phyloP scores from a whole-genome alignment of 2,329 filamentous ascomycete genomes.

The Diplodia scrobiculata region DNA sequence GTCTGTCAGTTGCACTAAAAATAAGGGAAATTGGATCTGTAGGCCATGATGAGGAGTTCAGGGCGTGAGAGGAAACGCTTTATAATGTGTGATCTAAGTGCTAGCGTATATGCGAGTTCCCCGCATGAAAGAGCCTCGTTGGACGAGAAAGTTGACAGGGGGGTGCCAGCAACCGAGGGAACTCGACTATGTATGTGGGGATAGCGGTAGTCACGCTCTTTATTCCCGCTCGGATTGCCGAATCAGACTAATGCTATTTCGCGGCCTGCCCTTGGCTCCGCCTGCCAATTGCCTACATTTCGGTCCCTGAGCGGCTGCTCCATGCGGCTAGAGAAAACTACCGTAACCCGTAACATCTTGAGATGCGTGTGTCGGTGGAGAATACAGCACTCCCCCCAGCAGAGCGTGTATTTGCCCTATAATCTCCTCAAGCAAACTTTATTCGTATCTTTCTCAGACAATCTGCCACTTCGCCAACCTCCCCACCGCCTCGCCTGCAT shows the following conservation, averaged over 20 bases:
- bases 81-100: neutral
- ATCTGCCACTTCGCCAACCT: conserved; percentile 76
- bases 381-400: no score
- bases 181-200: neutral
- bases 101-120: conserved; percentile 7
- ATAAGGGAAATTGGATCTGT: neutral
- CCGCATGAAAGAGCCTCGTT: conserved; percentile 11
- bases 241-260: conserved; percentile 7
- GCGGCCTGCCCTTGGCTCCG: neutral
- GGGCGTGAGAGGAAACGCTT: neutral
- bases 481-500: conserved; percentile 75
- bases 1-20: neutral
- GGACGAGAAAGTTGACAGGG: neutral
- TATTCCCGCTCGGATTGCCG: conserved; percentile 15
- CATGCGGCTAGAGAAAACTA: neutral
- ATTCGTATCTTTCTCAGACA: neutral
- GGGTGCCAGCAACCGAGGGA: conserved; percentile 12
- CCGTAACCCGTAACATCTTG: no score
- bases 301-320: neutral
- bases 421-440: neutral
- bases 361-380: no score
- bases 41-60: neutral
- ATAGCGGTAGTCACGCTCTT: neutral
- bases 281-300: neutral
- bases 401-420: no score